Evolutionary conservation across 1,139 yeast species (phyloP).

Genomic region (Magnusiomyces suaveolens): DNA sequence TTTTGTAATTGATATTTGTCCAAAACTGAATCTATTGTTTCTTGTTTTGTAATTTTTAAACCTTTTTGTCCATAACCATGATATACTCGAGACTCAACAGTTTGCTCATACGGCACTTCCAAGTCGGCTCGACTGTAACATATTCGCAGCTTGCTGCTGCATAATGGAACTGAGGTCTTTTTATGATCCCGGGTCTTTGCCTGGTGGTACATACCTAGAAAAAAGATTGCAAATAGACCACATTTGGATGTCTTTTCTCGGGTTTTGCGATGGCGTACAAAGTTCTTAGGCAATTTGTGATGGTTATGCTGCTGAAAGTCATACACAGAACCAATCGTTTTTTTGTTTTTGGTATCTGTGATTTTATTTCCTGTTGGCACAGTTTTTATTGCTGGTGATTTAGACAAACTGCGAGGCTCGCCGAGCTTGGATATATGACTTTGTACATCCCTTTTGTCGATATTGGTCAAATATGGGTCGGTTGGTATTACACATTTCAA

Average conservation of each 20-base stretch:
- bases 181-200: background rate
- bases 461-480: no score
- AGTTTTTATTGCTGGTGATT: no score
- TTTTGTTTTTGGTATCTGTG: no score
- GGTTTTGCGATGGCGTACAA: background rate
- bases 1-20: background rate
- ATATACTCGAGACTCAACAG: background rate
- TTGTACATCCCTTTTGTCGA: no score
- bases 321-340: no score
- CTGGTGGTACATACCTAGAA: background rate
- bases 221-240: background rate
- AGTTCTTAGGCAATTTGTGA: background rate
- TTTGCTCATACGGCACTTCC: background rate
- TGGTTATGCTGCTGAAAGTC: background rate
- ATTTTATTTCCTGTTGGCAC: no score
- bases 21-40: background rate
- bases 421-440: no score
- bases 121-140: background rate
- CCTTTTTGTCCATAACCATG: background rate
- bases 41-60: background rate
- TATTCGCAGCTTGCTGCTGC: background rate
- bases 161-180: background rate
- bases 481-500: no score
- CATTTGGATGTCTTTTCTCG: background rate
- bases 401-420: no score